phyloP scores from a whole-genome alignment of 2,329 filamentous ascomycete species.

The Coniochaeta sp. region DNA sequence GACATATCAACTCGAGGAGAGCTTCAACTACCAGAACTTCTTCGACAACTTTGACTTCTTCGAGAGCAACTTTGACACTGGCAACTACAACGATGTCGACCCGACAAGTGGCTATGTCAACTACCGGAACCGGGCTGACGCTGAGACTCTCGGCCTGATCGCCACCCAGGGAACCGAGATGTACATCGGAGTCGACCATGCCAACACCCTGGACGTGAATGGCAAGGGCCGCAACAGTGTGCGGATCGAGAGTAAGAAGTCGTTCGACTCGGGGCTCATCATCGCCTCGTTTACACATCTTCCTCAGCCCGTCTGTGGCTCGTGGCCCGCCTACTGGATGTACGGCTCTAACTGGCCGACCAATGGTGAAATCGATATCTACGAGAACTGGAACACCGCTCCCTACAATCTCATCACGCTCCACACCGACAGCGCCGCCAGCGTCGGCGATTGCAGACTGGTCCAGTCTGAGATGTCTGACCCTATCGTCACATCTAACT shows the following conservation, averaged over 20 bases:
- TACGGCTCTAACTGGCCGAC: slow-evolving; percentile 48
- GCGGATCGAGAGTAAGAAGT: slow-evolving; percentile 53
- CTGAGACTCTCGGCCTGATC: slow-evolving; percentile 25
- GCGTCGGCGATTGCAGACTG: slow-evolving; percentile 27
- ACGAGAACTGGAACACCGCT: slow-evolving; percentile 56
- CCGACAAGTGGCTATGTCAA: slow-evolving; percentile 59
- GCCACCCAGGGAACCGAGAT: slow-evolving; percentile 8
- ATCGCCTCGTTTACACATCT: slow-evolving; percentile 64
- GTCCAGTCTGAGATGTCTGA: slow-evolving; percentile 20
- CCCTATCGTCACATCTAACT: slow-evolving; percentile 26
- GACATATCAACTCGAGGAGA: slow-evolving; percentile 29
- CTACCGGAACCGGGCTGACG: slow-evolving; percentile 33
- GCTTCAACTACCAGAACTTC: slow-evolving; percentile 36
- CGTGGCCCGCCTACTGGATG: slow-evolving; percentile 63
- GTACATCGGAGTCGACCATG: slow-evolving; percentile 2
- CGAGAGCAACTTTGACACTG: slow-evolving; percentile 12
- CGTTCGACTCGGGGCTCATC: slow-evolving; percentile 60
- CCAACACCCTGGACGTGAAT: background rate
- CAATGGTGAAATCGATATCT: slow-evolving; percentile 59
- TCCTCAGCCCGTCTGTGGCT: slow-evolving; percentile 56
- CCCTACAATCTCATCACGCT: slow-evolving; percentile 48
- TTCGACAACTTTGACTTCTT: slow-evolving; percentile 39
- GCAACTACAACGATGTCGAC: slow-evolving; percentile 30
- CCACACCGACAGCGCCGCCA: slow-evolving; percentile 35
- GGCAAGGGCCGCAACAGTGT: slow-evolving; percentile 41